Evolutionary conservation across 495 filamentous ascomycete genomes (phyloP).

Genomic region (Hypoxylon perforatum): DNA sequence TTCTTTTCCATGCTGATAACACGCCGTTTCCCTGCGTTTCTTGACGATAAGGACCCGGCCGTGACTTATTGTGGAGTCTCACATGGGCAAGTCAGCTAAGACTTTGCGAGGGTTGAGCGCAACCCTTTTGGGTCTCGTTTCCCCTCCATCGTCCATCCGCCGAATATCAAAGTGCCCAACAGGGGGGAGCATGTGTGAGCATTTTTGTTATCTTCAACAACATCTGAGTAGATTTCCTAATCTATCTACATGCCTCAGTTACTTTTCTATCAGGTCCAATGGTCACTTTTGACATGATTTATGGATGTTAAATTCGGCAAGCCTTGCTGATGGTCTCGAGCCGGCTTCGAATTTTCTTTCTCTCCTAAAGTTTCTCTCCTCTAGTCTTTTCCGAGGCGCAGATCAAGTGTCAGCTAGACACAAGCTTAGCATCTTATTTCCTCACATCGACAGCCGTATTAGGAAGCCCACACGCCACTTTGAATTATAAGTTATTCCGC

Average conservation of each 20-base stretch:
- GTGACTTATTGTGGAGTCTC: slow-evolving; percentile 38
- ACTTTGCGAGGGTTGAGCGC: slow-evolving; percentile 34
- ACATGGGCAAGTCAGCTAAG: slow-evolving; percentile 45
- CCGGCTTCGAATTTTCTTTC: slow-evolving; percentile 11
- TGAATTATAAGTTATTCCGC: slow-evolving; percentile 13
- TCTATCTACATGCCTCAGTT: slow-evolving; percentile 8
- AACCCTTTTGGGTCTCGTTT: slow-evolving; percentile 21
- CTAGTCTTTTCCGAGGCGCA: neutral
- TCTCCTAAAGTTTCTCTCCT: slow-evolving; percentile 7
- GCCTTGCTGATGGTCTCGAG: slow-evolving; percentile 26
- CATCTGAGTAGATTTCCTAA: slow-evolving; percentile 2
- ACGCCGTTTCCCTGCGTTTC: slow-evolving; percentile 2
- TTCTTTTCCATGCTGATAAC: slow-evolving; percentile 8
- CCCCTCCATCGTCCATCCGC: slow-evolving; percentile 1
- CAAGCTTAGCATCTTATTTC: slow-evolving; percentile 13
- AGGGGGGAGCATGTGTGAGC: slow-evolving; percentile 8
- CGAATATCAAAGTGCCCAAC: neutral
- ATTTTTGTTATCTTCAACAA: slow-evolving; percentile 24
- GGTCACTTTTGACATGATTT: slow-evolving; percentile 3
- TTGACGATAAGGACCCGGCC: slow-evolving; percentile 32
- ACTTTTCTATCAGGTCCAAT: slow-evolving; percentile 7
- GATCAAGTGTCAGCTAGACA: neutral
- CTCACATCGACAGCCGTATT: slow-evolving; percentile 27
- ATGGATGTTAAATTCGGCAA: slow-evolving; percentile 27
- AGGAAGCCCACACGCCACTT: slow-evolving; percentile 29